Conservation (phyloP, 192 early-diverging fungal species). For the Coemansia sp. region DNA sequence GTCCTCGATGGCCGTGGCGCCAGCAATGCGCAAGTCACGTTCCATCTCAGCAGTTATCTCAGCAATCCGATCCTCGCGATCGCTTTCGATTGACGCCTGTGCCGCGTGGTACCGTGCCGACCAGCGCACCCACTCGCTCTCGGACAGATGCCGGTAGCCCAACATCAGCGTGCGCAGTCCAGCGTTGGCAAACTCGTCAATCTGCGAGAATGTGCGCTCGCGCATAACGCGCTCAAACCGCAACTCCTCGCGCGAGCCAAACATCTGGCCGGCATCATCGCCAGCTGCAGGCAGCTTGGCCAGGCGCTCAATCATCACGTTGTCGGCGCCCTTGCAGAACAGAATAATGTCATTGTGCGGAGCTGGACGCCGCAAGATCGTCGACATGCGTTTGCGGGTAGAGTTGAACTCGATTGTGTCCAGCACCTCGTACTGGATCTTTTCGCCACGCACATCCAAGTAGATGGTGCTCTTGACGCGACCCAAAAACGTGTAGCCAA, state of each 20-base stretch:
- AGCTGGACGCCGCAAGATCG: slow-evolving; percentile 72
- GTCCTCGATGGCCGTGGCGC: slow-evolving; percentile 97
- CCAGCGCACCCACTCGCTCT: slow-evolving; percentile 76
- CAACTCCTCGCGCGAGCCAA: slow-evolving; percentile 41
- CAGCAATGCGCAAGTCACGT: slow-evolving; percentile 73
- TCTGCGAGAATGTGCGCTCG: slow-evolving; percentile 61
- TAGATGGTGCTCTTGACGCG: slow-evolving; percentile 57
- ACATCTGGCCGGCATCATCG: slow-evolving; percentile 7
- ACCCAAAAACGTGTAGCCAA: slow-evolving; percentile 73
- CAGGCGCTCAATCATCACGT: slow-evolving; percentile 83
- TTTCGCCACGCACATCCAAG: slow-evolving; percentile 69
- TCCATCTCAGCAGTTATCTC: slow-evolving; percentile 77
- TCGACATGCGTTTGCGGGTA: slow-evolving; percentile 93
- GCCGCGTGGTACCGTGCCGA: slow-evolving; percentile 71
- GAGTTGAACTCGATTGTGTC: slow-evolving; percentile 94
- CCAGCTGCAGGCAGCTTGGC: slow-evolving; percentile 15
- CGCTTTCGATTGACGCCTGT: slow-evolving; percentile 61
- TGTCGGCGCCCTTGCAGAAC: slow-evolving; percentile 94
- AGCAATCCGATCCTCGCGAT: slow-evolving; percentile 74
- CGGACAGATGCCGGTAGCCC: slow-evolving; percentile 69
- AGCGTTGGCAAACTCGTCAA: slow-evolving; percentile 74
- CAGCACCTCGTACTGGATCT: slow-evolving; percentile 71
- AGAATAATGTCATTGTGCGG: slow-evolving; percentile 78
- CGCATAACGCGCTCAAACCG: slow-evolving; percentile 54
- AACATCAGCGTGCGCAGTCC: slow-evolving; percentile 91